These are phyloP conservation scores for Tetrahymena borealis DNA, from an alignment of 73 alveolate species.

Conservation along the genomic window DNA sequence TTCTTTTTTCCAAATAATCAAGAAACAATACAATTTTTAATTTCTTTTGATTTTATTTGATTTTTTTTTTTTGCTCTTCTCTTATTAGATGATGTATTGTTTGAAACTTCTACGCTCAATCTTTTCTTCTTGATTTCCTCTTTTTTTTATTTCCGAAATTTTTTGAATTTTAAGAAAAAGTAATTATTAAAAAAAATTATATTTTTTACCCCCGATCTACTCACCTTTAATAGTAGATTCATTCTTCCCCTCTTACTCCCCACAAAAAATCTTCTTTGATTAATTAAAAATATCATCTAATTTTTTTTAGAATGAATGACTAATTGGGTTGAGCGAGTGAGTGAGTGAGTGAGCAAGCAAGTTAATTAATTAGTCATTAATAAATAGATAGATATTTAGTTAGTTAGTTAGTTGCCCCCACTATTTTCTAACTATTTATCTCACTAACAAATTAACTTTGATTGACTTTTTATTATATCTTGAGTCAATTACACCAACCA, in stretches of 20 bases:
- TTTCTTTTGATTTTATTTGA: neutral
- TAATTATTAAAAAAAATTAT: neutral
- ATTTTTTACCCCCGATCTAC: neutral
- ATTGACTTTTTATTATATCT: no score
- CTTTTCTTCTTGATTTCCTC: slow-evolving; percentile 2
- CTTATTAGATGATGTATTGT: neutral
- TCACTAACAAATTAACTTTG: neutral
- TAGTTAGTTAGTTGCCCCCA: neutral
- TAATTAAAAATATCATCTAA: neutral
- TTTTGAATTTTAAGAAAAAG: neutral
- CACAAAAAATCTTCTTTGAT: neutral
- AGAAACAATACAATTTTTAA: neutral
- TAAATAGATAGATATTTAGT: neutral
- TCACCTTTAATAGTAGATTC: neutral
- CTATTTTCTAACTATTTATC: neutral
- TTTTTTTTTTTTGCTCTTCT: neutral
- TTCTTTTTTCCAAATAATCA: neutral
- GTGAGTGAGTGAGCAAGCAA: no score
- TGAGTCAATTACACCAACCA: no score
- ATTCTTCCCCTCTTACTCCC: neutral
- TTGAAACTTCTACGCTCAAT: neutral
- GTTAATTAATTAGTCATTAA: neutral
- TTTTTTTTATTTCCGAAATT: neutral
- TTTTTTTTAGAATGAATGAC: neutral
- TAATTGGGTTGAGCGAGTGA: no score